phyloP scores from a whole-genome alignment of 2,329 filamentous ascomycete genomes.

The Colletotrichum godetiae region DNA sequence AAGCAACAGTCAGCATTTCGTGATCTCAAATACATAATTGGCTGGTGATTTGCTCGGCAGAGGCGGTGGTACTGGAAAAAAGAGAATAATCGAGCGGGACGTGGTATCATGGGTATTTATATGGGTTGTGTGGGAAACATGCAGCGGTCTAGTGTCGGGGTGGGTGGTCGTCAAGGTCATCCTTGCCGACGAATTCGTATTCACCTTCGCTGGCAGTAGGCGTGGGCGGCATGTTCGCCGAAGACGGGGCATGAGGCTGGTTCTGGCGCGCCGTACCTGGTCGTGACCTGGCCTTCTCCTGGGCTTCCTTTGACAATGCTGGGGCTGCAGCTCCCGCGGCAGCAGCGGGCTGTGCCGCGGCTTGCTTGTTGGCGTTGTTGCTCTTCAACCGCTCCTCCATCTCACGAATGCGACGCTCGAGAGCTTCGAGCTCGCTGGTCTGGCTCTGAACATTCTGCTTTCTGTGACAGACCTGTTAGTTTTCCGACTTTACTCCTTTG shows the following conservation, averaged over 20 bases:
- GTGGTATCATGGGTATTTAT: conserved; percentile 25
- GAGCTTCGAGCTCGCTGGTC: conserved; percentile 82
- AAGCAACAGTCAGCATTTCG: conserved; percentile 36
- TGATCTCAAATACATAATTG: conserved; percentile 13
- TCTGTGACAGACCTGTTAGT: conserved; percentile 57
- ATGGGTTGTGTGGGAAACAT: conserved; percentile 11
- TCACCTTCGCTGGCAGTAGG: conserved; percentile 73
- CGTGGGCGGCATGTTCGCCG: conserved; percentile 69
- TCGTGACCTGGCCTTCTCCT: conserved; percentile 58
- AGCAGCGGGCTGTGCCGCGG: conserved; percentile 37
- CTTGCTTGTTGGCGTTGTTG: conserved; percentile 38
- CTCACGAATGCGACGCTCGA: conserved; percentile 85
- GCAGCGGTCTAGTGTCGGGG: conserved; percentile 27
- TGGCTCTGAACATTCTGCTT: conserved; percentile 82
- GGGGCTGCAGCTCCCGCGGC: conserved; percentile 41
- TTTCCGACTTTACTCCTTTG: neutral
- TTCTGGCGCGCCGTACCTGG: conserved; percentile 64
- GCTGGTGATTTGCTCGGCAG: conserved; percentile 9
- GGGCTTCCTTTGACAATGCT: conserved; percentile 39
- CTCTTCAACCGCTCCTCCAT: conserved; percentile 81
- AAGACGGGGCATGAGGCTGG: conserved; percentile 62
- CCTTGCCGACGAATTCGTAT: conserved; percentile 49
- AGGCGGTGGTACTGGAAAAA: conserved; percentile 1
- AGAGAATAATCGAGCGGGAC: conserved; percentile 4
- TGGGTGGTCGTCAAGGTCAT: conserved; percentile 38